These are phyloP conservation scores for Chenopodium formosanum DNA, from an alignment of 148 eudicot species.

Conservation along the genomic window DNA sequence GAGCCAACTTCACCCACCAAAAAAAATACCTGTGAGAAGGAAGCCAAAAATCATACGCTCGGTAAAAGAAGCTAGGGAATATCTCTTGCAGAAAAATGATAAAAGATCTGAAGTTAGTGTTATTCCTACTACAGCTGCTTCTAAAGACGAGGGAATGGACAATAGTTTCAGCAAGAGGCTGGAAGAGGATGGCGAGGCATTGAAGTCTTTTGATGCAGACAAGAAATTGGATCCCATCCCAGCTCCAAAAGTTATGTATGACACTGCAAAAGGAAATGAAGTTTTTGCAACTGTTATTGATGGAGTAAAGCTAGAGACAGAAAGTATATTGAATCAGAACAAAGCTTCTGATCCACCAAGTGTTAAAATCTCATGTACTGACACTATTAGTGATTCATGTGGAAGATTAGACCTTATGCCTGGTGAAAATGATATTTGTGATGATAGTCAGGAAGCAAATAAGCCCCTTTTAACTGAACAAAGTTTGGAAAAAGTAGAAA, in stretches of 20 bases:
- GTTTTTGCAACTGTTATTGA: not conserved
- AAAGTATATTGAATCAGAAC: slow-evolving; percentile 1
- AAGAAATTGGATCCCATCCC: slow-evolving; percentile 19
- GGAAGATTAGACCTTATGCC: slow-evolving; percentile 19
- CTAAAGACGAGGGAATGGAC: slow-evolving; percentile 14
- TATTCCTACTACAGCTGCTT: slow-evolving; percentile 15
- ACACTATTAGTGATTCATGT: slow-evolving; percentile 19
- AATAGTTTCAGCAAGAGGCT: slow-evolving; percentile 19
- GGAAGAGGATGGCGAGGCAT: slow-evolving; percentile 24
- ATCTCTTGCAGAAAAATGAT: slow-evolving; percentile 52
- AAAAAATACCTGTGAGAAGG: slow-evolving; percentile 30
- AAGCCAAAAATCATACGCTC: slow-evolving; percentile 66
- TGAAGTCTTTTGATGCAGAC: slow-evolving; percentile 24
- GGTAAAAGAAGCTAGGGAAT: slow-evolving; percentile 81
- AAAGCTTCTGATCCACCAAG: slow-evolving; percentile 4
- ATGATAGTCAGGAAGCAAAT: slow-evolving; percentile 18
- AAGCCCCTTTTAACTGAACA: slow-evolving; percentile 14
- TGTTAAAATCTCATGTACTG: slow-evolving; percentile 14
- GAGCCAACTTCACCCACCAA: slow-evolving; percentile 23
- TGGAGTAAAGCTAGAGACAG: slow-evolving; percentile 23
- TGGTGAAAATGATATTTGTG: slow-evolving; percentile 21
- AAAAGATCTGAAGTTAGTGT: slow-evolving; percentile 24
- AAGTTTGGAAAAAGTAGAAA: slow-evolving; percentile 28
- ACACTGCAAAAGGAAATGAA: slow-evolving; percentile 14
- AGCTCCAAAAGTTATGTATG: slow-evolving; percentile 13